Base-by-base conservation (phyloP, 176 grass and related monocot species). In the Eremochloa ophiuroides region DNA sequence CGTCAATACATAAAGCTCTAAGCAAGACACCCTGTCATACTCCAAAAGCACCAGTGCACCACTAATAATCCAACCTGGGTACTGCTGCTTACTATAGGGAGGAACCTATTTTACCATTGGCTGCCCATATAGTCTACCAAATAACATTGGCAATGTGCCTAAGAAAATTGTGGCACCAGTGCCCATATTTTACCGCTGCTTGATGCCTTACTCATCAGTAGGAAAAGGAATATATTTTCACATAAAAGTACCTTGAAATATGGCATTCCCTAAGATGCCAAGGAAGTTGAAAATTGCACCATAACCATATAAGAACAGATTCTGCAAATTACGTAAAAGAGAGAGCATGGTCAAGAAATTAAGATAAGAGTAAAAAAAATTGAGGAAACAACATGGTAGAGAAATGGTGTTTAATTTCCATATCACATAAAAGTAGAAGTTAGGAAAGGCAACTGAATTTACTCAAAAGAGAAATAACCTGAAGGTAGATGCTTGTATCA, bases 241-340 rank as follows among this genome's bases (percentile, higher is more conserved):
- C 13, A 23, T 67, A 78, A 61, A 17, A 82, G 58, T 84, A 99
- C 96, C 96, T 91, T 99, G 78, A 79, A 95, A 90, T 86, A 99
- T 40, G 55, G 84, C 93, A 75, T 87, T 99, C 53, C 85, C 96
- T 74, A 99, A 30, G 78, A 99, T 95, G 16, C 93, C 96, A 77
- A 99, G 89, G 41, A 99, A 91, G 76, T 99, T 99, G 85, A 99
- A 99, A 85, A 99, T 91, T 67, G 96, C 96, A 81, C 96, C 96
- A 90, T 99, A 95, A 80, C 96, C 96, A 85, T 99, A 99, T 72
- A 99, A 86, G 94, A 99, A 99, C 51, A 99, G 76, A 75, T 99
- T 99, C 93, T 99, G 89, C 81, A 87, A 44, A 75, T 81, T 80
- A 79, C 68, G 17, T 73, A 63, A 25, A 76, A 82, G n/a, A 11